Evolutionary conservation across 805 yeast genomes (phyloP).

Genomic region (Candida insectalens): DNA sequence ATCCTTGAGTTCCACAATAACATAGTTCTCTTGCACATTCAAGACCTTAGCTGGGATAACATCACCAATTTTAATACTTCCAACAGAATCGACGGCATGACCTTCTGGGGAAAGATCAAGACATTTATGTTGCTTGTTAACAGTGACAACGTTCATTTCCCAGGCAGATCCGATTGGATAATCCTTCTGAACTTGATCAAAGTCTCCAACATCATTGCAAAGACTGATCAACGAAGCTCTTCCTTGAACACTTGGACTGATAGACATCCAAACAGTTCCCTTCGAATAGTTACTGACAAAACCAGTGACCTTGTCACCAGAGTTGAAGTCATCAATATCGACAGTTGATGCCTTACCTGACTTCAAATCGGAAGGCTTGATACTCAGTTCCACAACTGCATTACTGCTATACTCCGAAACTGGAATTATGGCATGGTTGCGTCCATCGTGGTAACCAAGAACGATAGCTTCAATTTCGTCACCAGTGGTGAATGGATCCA

Average conservation of each 20-base stretch:
- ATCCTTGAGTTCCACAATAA: slow-evolving; percentile 62
- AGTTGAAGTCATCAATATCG: slow-evolving; percentile 31
- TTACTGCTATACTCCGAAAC: slow-evolving; percentile 49
- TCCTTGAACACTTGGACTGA: slow-evolving; percentile 63
- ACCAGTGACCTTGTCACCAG: slow-evolving; percentile 44
- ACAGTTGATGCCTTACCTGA: slow-evolving; percentile 35
- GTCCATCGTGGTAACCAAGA: slow-evolving; percentile 68
- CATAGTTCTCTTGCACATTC: slow-evolving; percentile 47
- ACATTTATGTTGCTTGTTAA: slow-evolving; percentile 42
- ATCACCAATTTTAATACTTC: slow-evolving; percentile 45
- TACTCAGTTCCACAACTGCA: slow-evolving; percentile 53
- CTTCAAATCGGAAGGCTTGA: slow-evolving; percentile 3
- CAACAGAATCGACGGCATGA: slow-evolving; percentile 28
- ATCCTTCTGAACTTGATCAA: slow-evolving; percentile 39
- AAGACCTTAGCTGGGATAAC: slow-evolving; percentile 53
- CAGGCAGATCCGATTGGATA: slow-evolving; percentile 70
- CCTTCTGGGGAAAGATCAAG: slow-evolving; percentile 31
- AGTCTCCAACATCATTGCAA: slow-evolving; percentile 39
- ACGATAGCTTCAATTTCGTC: slow-evolving; percentile 51
- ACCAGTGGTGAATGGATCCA: slow-evolving; percentile 48
- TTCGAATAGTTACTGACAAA: slow-evolving; percentile 56
- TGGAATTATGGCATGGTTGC: slow-evolving; percentile 59
- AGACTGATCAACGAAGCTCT: slow-evolving; percentile 57
- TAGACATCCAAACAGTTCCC: slow-evolving; percentile 57
- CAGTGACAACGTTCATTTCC: slow-evolving; percentile 40